Evolutionary conservation across 2,329 filamentous ascomycete genomes (phyloP).

Genomic region (Karstenula rhodostoma): DNA sequence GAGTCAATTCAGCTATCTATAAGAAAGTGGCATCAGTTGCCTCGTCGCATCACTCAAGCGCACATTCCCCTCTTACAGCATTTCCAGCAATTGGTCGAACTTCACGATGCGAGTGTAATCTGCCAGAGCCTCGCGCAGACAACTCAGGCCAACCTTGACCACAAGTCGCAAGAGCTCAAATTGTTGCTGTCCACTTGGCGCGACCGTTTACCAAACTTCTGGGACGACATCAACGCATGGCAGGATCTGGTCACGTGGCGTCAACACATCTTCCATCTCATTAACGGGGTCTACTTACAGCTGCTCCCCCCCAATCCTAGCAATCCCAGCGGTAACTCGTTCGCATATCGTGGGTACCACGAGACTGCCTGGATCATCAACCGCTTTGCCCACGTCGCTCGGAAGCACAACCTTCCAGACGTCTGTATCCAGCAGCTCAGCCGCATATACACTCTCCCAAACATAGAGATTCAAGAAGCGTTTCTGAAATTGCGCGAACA

Average conservation of each 20-base stretch:
- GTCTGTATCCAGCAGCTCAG: constrained; percentile 98
- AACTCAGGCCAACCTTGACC: constrained; percentile 83
- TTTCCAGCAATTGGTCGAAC: constrained; percentile 96
- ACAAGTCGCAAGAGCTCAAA: constrained; percentile 95
- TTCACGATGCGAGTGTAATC: constrained; percentile 97
- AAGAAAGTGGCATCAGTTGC: constrained; percentile 98
- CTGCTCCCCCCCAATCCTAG: constrained; percentile 78
- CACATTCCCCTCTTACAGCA: constrained; percentile 95
- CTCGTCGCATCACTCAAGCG: constrained; percentile 88
- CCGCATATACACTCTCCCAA: constrained; percentile 97
- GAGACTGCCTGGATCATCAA: constrained; percentile 99
- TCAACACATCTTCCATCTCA: constrained; percentile 97
- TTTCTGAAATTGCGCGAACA: constrained; percentile 99
- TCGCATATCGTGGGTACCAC: constrained; percentile 96
- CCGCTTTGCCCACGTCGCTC: constrained; percentile 94
- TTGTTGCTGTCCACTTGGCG: constrained; percentile 93
- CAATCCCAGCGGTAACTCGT: constrained; percentile 88
- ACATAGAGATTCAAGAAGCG: constrained; percentile 99
- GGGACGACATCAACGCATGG: constrained; percentile 99
- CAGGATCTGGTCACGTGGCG: constrained; percentile 99
- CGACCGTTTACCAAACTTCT: constrained; percentile 93
- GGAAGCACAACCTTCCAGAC: constrained; percentile 95
- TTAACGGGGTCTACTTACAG: constrained; percentile 91
- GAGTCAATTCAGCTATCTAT: constrained; percentile 98
- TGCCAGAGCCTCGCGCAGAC: constrained; percentile 89